A percentile compares a stretch with the other conserved stretches of the same genome.
Evolutionary conservation across 2,329 filamentous ascomycete species (phyloP).

Genomic region (Diaporthe longicolla): DNA sequence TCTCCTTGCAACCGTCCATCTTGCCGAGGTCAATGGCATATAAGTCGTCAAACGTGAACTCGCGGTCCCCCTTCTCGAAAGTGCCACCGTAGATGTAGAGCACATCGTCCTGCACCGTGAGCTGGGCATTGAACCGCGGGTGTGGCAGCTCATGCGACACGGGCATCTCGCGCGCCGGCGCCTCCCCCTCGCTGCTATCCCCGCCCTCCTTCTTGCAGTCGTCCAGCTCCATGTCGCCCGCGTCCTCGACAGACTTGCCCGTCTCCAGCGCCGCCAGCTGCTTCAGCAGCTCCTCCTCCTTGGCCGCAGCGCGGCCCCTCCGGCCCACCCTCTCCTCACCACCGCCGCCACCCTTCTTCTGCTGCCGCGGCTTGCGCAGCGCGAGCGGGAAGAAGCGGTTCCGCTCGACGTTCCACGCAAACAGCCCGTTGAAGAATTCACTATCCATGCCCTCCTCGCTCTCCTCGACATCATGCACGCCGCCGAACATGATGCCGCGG

Average conservation of each 20-base stretch:
- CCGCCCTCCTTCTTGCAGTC: constrained; percentile 58
- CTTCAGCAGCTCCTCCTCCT: constrained; percentile 89
- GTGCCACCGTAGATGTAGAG: constrained; percentile 97
- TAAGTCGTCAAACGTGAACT: constrained; percentile 96
- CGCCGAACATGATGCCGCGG: constrained; percentile 92
- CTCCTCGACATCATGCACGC: constrained; percentile 92
- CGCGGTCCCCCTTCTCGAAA: constrained; percentile 93
- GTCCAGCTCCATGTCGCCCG: constrained; percentile 64
- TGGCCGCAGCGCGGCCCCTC: constrained; percentile 85
- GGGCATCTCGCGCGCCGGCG: constrained; percentile 72
- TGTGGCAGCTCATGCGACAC: constrained; percentile 89
- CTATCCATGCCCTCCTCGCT: constrained; percentile 96
- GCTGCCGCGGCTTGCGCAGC: constrained; percentile 80
- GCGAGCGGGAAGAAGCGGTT: constrained; percentile 93
- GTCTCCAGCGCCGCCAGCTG: constrained; percentile 90
- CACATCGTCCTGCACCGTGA: constrained; percentile 92
- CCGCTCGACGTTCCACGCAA: constrained; percentile 94
- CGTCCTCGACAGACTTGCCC: constrained; percentile 73
- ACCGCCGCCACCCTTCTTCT: constrained; percentile 61
- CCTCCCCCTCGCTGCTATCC: constrained; percentile 59
- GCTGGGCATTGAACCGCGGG: constrained; percentile 88
- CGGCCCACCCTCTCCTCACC: constrained; percentile 70
- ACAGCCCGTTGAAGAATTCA: constrained; percentile 94
- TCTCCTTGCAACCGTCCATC: constrained; percentile 91
- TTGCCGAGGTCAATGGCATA: constrained; percentile 95